Base-by-base conservation (phyloP, 1,284 basidiomycete genomes). In the Ceratobasidium papillatum region DNA sequence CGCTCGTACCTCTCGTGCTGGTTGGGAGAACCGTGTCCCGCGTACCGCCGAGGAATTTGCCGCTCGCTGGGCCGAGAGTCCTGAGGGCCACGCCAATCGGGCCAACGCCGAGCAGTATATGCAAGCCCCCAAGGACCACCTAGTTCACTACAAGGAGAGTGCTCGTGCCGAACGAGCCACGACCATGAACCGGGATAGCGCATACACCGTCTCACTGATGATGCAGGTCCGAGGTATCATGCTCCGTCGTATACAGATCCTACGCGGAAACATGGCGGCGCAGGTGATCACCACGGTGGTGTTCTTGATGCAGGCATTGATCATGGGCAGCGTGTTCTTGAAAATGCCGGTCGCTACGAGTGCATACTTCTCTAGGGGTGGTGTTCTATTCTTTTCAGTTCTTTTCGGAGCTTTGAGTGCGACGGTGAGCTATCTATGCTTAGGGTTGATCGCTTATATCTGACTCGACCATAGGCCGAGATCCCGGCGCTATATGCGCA, bases 351-450 rank as follows among this genome's bases (percentile, higher is more conserved):
- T 89, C 19, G 81, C 84, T 4, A 94, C 94, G 0, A 81, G 83
- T 0, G 90, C 89, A 14, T 92, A 89, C 81, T 96, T 92, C 84
- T 90, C 91, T 17, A 88, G 94, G 25, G 94, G 94, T 2, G 94
- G 94, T 83, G 81, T 83, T n/a, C 77, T 84, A 74, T 86, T 85
- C 80, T 83, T 84, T 75, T 79, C 82, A 41, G 78, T 83, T 54
- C 80, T 83, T 19, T 87, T 82, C 80, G 85, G 85, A 73, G 82
- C 84, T 5, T 80, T 87, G 72, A 83, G 84, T 45, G 83, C 82
- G 34, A 80, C 85, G 78, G 68, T 72, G 43, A 61, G 68, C 56
- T 36, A 17, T 61, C 12, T 12, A 2, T 32, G 14, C 4, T 17
- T n/a, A 17, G 14, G 12, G 1, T 1, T 45, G 8, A 11, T 45